These are phyloP conservation scores for Trichocomaceae sp. DNA, from an alignment of 2,329 filamentous ascomycete species.

Conservation along the genomic window DNA sequence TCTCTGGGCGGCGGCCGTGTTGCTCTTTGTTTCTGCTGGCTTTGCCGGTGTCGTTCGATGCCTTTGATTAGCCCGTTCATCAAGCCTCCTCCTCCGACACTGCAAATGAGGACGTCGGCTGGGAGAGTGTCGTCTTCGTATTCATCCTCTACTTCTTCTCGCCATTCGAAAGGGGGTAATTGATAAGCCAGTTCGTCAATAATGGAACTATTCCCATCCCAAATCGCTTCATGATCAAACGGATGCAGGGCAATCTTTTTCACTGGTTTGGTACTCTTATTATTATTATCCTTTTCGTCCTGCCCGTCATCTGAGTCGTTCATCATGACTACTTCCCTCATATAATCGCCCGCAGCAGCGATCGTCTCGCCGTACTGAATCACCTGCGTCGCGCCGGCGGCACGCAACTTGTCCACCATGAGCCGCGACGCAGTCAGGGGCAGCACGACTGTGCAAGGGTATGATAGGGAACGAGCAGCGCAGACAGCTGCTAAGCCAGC, in stretches of 20 bases:
- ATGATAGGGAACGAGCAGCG: slow-evolving; percentile 58
- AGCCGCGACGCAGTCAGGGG: slow-evolving; percentile 58
- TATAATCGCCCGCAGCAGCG: slow-evolving; percentile 61
- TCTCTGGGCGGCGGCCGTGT: slow-evolving; percentile 19
- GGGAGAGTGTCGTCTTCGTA: slow-evolving; percentile 24
- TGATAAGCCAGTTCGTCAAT: slow-evolving; percentile 40
- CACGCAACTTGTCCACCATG: slow-evolving; percentile 65
- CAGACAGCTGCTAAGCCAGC: slow-evolving; percentile 76
- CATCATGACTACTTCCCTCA: slow-evolving; percentile 49
- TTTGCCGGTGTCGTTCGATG: slow-evolving; percentile 46
- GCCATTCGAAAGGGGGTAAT: slow-evolving; percentile 31
- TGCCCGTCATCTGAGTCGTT: slow-evolving; percentile 13
- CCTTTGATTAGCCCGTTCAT: slow-evolving; percentile 70
- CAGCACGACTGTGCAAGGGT: slow-evolving; percentile 68
- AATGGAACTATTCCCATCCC: slow-evolving; percentile 42
- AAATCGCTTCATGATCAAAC: slow-evolving; percentile 41
- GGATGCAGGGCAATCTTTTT: slow-evolving; percentile 39
- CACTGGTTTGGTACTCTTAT: slow-evolving; percentile 19
- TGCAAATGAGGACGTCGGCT: slow-evolving; percentile 67
- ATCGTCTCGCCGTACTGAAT: slow-evolving; percentile 62
- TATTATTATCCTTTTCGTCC: slow-evolving; percentile 5
- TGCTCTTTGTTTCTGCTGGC: slow-evolving; percentile 10
- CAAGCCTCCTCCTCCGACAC: slow-evolving; percentile 73
- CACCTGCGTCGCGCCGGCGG: slow-evolving; percentile 60
- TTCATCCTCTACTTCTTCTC: neutral